A percentile compares a stretch with the other conserved stretches of the same genome.
Evolutionary conservation across 805 yeast genomes (phyloP).

Genomic region (Teunomyces lycoperdinae): DNA sequence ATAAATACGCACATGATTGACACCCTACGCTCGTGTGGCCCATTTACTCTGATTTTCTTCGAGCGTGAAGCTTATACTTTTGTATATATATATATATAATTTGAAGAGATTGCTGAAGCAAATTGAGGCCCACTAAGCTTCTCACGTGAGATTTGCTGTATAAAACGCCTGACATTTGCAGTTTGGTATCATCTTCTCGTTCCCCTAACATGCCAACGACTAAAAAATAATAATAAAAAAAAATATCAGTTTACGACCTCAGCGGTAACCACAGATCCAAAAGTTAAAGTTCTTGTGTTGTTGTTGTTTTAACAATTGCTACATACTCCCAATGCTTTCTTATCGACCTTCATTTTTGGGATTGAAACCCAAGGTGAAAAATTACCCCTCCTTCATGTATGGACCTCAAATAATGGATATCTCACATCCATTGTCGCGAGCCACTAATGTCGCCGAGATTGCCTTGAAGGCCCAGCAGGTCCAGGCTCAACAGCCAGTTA

Average conservation of each 20-base stretch:
- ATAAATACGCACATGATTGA: background rate
- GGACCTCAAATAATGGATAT: slow-evolving; percentile 41
- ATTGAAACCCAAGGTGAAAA: slow-evolving; percentile 14
- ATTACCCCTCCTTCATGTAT: slow-evolving; percentile 23
- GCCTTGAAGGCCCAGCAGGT: slow-evolving; percentile 19
- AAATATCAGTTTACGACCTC: background rate
- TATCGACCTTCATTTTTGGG: slow-evolving; percentile 21
- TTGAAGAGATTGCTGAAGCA: background rate
- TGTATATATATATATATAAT: too few species aligned
- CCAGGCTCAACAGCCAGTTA: slow-evolving; percentile 8
- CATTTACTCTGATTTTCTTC: too few species aligned
- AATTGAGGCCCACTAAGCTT: background rate
- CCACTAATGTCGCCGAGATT: slow-evolving; percentile 34
- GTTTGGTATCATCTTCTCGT: background rate
- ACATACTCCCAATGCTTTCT: background rate
- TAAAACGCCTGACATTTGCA: background rate
- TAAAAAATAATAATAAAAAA: background rate
- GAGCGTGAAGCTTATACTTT: too few species aligned
- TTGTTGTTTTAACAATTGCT: background rate
- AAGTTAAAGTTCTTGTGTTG: background rate
- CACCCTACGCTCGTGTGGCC: background rate
- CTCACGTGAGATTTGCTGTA: background rate
- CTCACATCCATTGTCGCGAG: slow-evolving; percentile 42
- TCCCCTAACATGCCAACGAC: background rate
- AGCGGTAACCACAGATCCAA: slow-evolving; percentile 2